Base-by-base conservation (phyloP, 2,329 filamentous ascomycete species). In the Cercospora beticola region DNA sequence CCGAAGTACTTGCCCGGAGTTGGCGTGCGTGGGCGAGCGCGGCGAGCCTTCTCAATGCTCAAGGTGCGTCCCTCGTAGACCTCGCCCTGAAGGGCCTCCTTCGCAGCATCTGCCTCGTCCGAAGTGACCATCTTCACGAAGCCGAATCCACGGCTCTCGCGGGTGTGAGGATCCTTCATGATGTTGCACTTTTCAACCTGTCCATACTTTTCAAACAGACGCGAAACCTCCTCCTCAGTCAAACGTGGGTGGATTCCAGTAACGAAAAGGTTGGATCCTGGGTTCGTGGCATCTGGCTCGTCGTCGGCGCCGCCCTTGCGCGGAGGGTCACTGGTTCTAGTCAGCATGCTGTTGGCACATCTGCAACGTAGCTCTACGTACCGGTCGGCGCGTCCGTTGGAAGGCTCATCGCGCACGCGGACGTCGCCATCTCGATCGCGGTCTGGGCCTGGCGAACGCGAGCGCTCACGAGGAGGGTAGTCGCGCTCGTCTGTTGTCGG, bases 101-200 rank as follows among this genome's bases (percentile, higher is more conserved):
- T 97, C 75, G 95, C 95, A 74, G 95, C 94, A 82, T 99, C 95
- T 72, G 95, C 95, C 82, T 97, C 92, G 66, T 98, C 94, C 60
- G 92, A 88, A 68, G 93, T 96, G 70, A 93, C 89, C 94, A 99
- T 98, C 86, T 99, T 98, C 80, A 99, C 95, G 84, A 99, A 99
- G 66, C 95, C 95, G 74, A 99, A 99, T 74, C 95, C 95, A 82
- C 95, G 95, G 75, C 94, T 98, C 83, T 99, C 95, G 84, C 97
- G 97, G 78, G 92, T 96, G 82, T 99, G 95, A 71, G 95, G 95
- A 79, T 99, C 95, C 78, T 94, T 89, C 95, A 99, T 99, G 84
- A 99, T 99, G 82, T 97, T 96, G 85, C 94, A 98, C 84, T 96
- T 98, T 84, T 98, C 94, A 63, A 99, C 95, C 79, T 97, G 93